phyloP scores from a whole-genome alignment of 1,139 yeast species.

The Torulaspora pretoriensis region DNA sequence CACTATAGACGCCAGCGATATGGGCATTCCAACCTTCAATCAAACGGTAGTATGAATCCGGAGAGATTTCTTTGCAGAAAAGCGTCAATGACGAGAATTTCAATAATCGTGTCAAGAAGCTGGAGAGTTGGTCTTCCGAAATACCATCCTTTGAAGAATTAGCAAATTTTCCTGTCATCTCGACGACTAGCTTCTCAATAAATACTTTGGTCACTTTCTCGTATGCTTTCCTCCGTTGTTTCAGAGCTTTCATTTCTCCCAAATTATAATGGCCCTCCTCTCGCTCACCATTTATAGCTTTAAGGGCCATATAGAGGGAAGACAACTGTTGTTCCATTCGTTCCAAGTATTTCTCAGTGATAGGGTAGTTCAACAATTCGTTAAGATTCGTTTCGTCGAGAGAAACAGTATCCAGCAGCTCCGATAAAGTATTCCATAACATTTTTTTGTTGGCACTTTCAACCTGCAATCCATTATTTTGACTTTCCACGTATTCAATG shows the following conservation, averaged over 20 bases:
- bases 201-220: conserved; percentile 56
- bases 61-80: conserved; percentile 59
- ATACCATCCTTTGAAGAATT: conserved; percentile 37
- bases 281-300: conserved; percentile 52
- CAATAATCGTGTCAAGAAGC: conserved; percentile 44
- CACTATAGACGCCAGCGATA: conserved; percentile 23
- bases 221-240: conserved; percentile 60
- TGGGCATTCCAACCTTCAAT: conserved; percentile 34
- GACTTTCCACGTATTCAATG: conserved; percentile 65
- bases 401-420: conserved; percentile 64
- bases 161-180: conserved; percentile 45
- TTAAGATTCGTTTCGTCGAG: conserved; percentile 54
- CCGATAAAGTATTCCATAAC: conserved; percentile 63
- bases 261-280: conserved; percentile 44
- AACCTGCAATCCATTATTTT: conserved; percentile 80
- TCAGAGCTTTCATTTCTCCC: conserved; percentile 69
- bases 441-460: conserved; percentile 75
- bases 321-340: conserved; percentile 56
- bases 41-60: conserved; percentile 41
- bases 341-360: conserved; percentile 45
- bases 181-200: conserved; percentile 45
- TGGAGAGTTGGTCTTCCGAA: conserved; percentile 26
- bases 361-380: conserved; percentile 46
- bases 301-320: conserved; percentile 61
- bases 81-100: conserved; percentile 60